Percentiles rank a stretch among this genome's conserved stretches.
Conservation (phyloP, 2,329 filamentous ascomycete genomes). For the Stylonectria norvegica region DNA sequence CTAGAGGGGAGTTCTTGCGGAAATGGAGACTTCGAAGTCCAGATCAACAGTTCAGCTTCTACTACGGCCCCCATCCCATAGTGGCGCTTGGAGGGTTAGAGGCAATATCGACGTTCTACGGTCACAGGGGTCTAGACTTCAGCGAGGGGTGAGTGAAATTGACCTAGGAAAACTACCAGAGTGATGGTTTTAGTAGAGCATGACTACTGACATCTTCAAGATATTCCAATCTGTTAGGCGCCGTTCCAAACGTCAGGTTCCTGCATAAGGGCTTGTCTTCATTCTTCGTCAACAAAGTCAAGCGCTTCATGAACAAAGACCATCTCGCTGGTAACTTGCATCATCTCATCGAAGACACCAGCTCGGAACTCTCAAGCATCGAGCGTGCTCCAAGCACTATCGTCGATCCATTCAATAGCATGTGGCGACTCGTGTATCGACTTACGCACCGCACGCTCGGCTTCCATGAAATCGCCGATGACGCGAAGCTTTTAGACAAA, state of each 20-base stretch:
- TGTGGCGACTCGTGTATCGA: conserved; percentile 52
- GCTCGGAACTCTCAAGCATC: conserved; percentile 5
- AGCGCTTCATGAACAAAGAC: conserved; percentile 36
- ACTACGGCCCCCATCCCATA: conserved; percentile 2
- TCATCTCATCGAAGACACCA: conserved; percentile 41
- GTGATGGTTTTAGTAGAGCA: too few relatives aligned
- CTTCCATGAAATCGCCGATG: conserved; percentile 50
- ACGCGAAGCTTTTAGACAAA: conserved; percentile 38
- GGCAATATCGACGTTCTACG: background rate
- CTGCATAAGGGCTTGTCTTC: conserved; percentile 18
- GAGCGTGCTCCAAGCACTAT: background rate
- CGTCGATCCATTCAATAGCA: conserved; percentile 50
- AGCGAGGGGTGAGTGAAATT: background rate
- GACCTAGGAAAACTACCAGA: too few relatives aligned
- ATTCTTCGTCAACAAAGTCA: conserved; percentile 29
- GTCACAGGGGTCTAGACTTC: conserved; percentile 1
- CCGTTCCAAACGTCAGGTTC: conserved; percentile 22
- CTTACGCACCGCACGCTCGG: conserved; percentile 57
- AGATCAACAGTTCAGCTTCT: conserved; percentile 3
- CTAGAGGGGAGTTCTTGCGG: background rate
- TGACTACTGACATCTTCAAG: background rate
- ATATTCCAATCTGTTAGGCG: conserved; percentile 26
- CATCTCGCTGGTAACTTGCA: conserved; percentile 38
- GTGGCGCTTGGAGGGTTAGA: background rate
- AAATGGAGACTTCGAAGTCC: background rate